Percentiles rank a stretch among this genome's conserved stretches.
Evolutionary conservation across 768 basidiomycete genomes (phyloP).

Genomic region (Agaricus subrufescens): DNA sequence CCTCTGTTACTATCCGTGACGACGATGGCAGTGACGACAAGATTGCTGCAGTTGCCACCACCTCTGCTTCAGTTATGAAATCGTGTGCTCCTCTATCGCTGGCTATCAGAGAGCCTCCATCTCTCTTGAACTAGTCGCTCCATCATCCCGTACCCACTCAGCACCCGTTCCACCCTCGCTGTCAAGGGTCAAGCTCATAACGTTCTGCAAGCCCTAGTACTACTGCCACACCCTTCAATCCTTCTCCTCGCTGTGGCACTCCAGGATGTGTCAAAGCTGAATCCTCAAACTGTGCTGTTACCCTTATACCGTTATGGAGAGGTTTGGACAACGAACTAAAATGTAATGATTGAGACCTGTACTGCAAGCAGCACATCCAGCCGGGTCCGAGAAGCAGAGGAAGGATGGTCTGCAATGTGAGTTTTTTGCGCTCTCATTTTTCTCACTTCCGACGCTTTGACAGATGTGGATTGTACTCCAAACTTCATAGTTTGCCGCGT

Average conservation of each 20-base stretch:
- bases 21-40: too few relatives aligned
- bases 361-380: constrained; percentile 87
- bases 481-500: constrained; percentile 81
- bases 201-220: too few relatives aligned
- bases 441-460: constrained; percentile 5
- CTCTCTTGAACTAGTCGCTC: too few relatives aligned
- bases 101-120: too few relatives aligned
- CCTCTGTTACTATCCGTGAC: too few relatives aligned
- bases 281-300: constrained; percentile 85
- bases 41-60: too few relatives aligned
- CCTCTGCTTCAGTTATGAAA: constrained; percentile 21
- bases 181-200: too few relatives aligned
- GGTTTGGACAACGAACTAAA: constrained; percentile 72
- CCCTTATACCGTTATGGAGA: constrained; percentile 81
- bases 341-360: constrained; percentile 64
- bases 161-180: too few relatives aligned
- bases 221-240: too few relatives aligned
- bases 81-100: constrained; percentile 3
- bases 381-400: constrained; percentile 87
- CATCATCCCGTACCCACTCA: too few relatives aligned
- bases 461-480: constrained; percentile 83
- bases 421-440: constrained; percentile 23
- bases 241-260: constrained; percentile 31
- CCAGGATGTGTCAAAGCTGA: constrained; percentile 70
- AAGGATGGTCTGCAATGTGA: constrained; percentile 85